A percentile compares a stretch with the other conserved stretches of the same genome.
These are phyloP conservation scores for Verbascum thapsus DNA, from an alignment of 257 asterid genomes.

Conservation along the genomic window DNA sequence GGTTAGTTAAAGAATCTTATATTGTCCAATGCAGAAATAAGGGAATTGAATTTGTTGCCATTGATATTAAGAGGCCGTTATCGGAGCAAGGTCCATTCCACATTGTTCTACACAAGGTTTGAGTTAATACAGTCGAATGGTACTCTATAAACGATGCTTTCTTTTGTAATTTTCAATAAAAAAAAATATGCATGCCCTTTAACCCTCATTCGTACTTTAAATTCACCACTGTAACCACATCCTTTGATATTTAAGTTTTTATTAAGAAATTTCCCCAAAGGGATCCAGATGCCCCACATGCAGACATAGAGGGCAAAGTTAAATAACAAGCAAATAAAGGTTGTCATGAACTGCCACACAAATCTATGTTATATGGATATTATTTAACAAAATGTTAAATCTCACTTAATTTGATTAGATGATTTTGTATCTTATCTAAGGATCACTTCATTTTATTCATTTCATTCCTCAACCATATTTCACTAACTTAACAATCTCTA, in stretches of 20 bases:
- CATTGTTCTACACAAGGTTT: slow-evolving; percentile 86
- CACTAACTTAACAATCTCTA: not conserved
- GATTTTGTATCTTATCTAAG: not conserved
- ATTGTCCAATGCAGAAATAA: slow-evolving; percentile 58
- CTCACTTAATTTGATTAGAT: slow-evolving; percentile 1
- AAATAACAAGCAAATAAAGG: not conserved
- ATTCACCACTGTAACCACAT: slow-evolving; percentile 5
- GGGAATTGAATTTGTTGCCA: slow-evolving; percentile 81
- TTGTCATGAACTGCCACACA: not conserved
- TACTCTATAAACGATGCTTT: not conserved
- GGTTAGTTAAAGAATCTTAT: slow-evolving; percentile 18
- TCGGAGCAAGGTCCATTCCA: slow-evolving; percentile 93
- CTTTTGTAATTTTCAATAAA: not conserved
- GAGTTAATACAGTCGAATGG: slow-evolving; percentile 26
- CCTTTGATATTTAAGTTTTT: not conserved
- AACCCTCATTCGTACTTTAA: not conserved
- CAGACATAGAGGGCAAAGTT: not conserved
- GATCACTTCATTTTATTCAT: not conserved
- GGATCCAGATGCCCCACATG: slow-evolving; percentile 6
- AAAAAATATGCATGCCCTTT: slow-evolving; percentile 4
- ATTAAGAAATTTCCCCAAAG: slow-evolving; percentile 11
- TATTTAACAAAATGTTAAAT: slow-evolving; percentile 1
- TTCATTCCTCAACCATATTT: slow-evolving; percentile 3
- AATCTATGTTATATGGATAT: slow-evolving; percentile 12
- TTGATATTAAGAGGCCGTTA: slow-evolving; percentile 70